A percentile compares a stretch with the other conserved stretches of the same genome.
Conservation (phyloP, 1,139 yeast species). For the Nematodospora anomalae region DNA sequence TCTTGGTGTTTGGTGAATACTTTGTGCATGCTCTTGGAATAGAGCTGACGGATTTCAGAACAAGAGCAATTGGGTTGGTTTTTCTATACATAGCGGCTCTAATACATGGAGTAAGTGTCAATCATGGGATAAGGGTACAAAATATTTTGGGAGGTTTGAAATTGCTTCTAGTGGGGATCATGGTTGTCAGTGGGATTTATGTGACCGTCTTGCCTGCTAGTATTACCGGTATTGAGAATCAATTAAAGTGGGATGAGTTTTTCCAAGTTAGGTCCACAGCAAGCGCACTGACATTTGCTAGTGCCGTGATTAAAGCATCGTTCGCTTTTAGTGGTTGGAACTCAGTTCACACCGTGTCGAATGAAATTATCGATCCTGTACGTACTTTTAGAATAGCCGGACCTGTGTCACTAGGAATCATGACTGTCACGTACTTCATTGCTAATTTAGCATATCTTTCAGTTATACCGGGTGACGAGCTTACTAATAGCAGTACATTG, state of each 20-base stretch:
- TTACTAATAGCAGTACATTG: conserved; percentile 54
- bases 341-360: conserved; percentile 59
- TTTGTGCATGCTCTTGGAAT: conserved; percentile 50
- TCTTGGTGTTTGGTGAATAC: conserved; percentile 73
- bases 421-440: conserved; percentile 51
- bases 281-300: conserved; percentile 47
- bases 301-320: conserved; percentile 58
- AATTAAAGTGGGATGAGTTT: conserved; percentile 36
- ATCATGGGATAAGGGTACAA: conserved; percentile 54
- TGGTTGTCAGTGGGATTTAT: conserved; percentile 53
- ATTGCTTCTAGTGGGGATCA: conserved; percentile 45
- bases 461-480: conserved; percentile 54
- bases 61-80: conserved; percentile 44
- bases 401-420: conserved; percentile 50
- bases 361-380: conserved; percentile 59
- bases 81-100: conserved; percentile 44
- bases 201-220: conserved; percentile 44
- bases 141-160: conserved; percentile 59
- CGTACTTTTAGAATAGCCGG: conserved; percentile 62
- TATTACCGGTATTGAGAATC: conserved; percentile 42
- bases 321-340: conserved; percentile 69
- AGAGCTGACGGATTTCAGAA: conserved; percentile 35
- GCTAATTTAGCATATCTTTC: conserved; percentile 58
- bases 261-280: conserved; percentile 29
- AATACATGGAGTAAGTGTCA: conserved; percentile 55